These are phyloP conservation scores for Lenzites betulinus DNA, from an alignment of 768 basidiomycete genomes.

Conservation along the genomic window DNA sequence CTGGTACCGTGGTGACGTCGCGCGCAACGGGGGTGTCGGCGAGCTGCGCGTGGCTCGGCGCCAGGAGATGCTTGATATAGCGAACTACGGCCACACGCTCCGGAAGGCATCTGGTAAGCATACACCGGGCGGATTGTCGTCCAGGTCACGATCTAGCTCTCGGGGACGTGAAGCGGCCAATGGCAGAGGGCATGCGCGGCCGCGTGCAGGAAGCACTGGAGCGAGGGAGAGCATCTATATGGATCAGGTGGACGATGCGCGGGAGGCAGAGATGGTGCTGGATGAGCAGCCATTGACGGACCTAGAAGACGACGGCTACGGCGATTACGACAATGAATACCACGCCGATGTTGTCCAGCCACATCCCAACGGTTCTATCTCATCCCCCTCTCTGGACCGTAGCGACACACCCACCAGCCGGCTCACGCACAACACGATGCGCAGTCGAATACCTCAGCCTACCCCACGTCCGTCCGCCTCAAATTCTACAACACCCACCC, in stretches of 20 bases:
- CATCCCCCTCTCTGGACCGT: conserved; percentile 26
- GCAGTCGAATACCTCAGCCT: conserved; percentile 26
- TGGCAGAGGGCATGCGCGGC: conserved; percentile 37
- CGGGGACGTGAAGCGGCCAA: conserved; percentile 27
- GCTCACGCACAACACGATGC: conserved; percentile 13
- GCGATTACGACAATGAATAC: conserved; percentile 37
- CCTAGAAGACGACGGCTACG: conserved; percentile 49
- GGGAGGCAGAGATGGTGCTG: conserved; percentile 55
- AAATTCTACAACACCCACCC: conserved; percentile 42
- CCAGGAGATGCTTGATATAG: conserved; percentile 86
- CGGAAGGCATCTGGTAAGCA: conserved; percentile 29
- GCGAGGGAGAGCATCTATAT: conserved; percentile 66
- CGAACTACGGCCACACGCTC: conserved; percentile 75
- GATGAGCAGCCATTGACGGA: conserved; percentile 80
- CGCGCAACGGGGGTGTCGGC: conserved; percentile 87
- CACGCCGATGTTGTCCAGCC: conserved; percentile 12
- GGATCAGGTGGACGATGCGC: conserved; percentile 54
- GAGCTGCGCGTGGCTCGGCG: conserved; percentile 74
- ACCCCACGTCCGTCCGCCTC: conserved; percentile 46
- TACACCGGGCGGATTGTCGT: conserved; percentile 14
- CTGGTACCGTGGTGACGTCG: conserved; percentile 88
- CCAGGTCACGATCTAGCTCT: conserved; percentile 31
- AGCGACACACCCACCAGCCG: conserved; percentile 28
- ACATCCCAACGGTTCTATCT: conserved; percentile 24
- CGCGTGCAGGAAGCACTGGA: conserved; percentile 67